Percentiles rank a stretch among this genome's conserved stretches.
Evolutionary conservation across 768 basidiomycete species (phyloP).

Genomic region (Daedalea quercina): DNA sequence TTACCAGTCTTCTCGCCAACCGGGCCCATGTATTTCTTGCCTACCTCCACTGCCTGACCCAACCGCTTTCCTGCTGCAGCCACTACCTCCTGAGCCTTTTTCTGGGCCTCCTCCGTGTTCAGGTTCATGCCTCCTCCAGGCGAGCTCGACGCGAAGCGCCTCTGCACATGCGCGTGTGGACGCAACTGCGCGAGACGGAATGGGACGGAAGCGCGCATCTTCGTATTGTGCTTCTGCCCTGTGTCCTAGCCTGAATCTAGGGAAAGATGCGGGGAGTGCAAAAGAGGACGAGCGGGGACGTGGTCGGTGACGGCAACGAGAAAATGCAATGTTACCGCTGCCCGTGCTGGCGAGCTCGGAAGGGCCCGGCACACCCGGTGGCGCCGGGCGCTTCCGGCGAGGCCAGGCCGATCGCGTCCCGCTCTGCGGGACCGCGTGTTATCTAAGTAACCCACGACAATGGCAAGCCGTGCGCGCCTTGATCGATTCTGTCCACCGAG

Average conservation of each 20-base stretch:
- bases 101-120: conserved; percentile 43
- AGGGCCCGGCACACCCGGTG: neutral
- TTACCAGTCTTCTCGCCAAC: conserved; percentile 48
- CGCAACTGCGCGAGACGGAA: conserved; percentile 19
- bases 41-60: conserved; percentile 43
- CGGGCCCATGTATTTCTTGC: conserved; percentile 41
- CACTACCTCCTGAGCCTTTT: conserved; percentile 67
- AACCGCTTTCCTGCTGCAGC: conserved; percentile 51
- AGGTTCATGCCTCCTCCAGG: conserved; percentile 7
- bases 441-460: too few species aligned
- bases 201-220: conserved; percentile 1
- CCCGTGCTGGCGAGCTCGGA: neutral
- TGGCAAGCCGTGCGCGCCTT: too few species aligned
- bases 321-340: conserved; percentile 1
- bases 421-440: too few species aligned
- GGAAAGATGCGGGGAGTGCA: neutral
- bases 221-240: neutral
- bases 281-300: neutral
- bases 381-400: neutral
- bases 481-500: neutral
- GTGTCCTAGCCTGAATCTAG: neutral
- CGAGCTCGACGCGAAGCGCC: conserved; percentile 20
- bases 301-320: conserved; percentile 3
- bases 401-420: neutral
- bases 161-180: conserved; percentile 14